phyloP scores from a whole-genome alignment of 305 asterid genomes.

The Fraxinus albicans region DNA sequence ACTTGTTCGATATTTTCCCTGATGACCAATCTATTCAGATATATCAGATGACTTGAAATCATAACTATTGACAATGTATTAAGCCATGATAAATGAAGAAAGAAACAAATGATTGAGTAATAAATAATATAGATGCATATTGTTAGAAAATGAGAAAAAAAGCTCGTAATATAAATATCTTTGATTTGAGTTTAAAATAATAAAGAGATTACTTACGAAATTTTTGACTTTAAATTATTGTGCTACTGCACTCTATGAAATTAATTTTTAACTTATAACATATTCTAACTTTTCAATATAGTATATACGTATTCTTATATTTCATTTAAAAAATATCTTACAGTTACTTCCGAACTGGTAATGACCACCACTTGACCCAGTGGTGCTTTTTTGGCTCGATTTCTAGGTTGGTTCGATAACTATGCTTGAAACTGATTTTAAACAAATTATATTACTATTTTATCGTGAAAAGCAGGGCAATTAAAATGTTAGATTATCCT shows the following conservation, averaged over 20 bases:
- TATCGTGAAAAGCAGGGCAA: background rate
- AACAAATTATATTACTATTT: background rate
- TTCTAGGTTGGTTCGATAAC: background rate
- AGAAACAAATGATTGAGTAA: background rate
- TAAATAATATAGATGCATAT: too few species aligned
- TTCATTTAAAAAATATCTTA: too few species aligned
- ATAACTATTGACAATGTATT: background rate
- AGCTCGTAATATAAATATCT: background rate
- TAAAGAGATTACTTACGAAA: constrained; percentile 20
- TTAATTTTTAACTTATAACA: background rate
- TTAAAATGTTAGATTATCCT: background rate
- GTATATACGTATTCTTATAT: too few species aligned
- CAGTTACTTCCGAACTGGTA: background rate
- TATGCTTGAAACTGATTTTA: background rate
- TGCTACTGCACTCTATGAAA: background rate
- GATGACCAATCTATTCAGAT: background rate
- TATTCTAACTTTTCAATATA: too few species aligned
- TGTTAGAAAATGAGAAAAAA: background rate
- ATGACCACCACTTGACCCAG: background rate
- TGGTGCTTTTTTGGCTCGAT: background rate
- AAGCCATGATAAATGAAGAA: background rate
- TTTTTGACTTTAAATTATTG: background rate
- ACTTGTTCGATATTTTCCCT: background rate
- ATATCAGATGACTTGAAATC: constrained; percentile 26
- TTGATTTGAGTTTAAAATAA: background rate